A percentile compares a stretch with the other conserved stretches of the same genome.
phyloP scores from a whole-genome alignment of 169 alveolate genomes.

The Plasmodium relictum region DNA sequence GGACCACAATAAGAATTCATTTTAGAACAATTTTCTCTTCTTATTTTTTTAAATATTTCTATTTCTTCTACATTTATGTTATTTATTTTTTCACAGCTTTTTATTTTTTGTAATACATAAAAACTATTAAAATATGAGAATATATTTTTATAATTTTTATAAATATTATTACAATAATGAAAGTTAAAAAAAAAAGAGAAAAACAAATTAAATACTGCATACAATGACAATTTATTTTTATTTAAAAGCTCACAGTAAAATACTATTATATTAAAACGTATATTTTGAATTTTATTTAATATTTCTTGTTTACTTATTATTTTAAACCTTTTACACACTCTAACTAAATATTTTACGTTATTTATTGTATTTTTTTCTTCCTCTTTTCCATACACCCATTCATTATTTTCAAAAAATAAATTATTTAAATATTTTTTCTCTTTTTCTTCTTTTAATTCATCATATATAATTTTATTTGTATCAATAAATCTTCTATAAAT shows the following conservation, averaged over 20 bases:
- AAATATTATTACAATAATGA: conserved; percentile 46
- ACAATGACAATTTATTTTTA: conserved; percentile 11
- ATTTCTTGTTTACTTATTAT: conserved; percentile 1
- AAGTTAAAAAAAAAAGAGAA: conserved; percentile 30
- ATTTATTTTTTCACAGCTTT: neutral
- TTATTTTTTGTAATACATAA: neutral
- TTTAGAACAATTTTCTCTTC: neutral
- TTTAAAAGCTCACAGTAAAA: conserved; percentile 5
- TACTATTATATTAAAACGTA: conserved; percentile 32
- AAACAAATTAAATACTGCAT: conserved; percentile 23
- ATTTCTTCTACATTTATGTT: conserved; percentile 9
- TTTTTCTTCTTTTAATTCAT: neutral
- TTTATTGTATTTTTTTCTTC: neutral
- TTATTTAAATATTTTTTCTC: neutral
- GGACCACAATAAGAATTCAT: neutral
- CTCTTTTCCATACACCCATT: neutral
- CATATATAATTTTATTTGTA: conserved; percentile 4
- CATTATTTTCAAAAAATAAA: too few relatives aligned
- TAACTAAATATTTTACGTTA: neutral
- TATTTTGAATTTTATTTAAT: conserved; percentile 13
- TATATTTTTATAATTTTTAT: conserved; percentile 15
- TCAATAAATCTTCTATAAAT: conserved; percentile 40
- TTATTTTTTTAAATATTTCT: conserved; percentile 13
- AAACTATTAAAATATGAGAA: conserved; percentile 10
- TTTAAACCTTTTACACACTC: neutral